Conservation (phyloP, 176 grass and related monocot species). For the Coix lacrymajobi region DNA sequence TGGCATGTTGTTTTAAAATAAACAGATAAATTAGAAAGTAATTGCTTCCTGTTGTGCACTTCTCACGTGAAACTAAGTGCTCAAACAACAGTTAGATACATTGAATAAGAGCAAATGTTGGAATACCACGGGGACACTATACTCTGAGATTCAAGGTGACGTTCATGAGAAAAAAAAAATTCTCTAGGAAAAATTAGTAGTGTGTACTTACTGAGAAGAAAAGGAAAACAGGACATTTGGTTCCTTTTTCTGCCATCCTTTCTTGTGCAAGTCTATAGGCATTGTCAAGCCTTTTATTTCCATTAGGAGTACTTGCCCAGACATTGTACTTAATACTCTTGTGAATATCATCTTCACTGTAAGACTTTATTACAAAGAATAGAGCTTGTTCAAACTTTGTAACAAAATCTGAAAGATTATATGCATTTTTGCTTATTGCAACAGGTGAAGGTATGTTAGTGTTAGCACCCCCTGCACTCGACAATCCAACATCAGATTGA, state of each 20-base stretch:
- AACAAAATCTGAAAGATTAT: constrained; percentile 66
- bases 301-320: constrained; percentile 93
- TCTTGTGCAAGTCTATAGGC: constrained; percentile 75
- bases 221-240: constrained; percentile 73
- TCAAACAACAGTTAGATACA: background rate
- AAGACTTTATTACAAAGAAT: constrained; percentile 98
- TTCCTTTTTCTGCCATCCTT: constrained; percentile 62
- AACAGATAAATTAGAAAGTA: constrained; percentile 1
- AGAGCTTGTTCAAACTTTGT: constrained; percentile 76
- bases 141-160: background rate
- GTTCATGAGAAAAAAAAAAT: background rate
- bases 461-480: constrained; percentile 7
- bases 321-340: constrained; percentile 98
- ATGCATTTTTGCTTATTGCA: constrained; percentile 45
- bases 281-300: constrained; percentile 92
- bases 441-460: constrained; percentile 19
- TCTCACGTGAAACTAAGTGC: background rate
- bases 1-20: background rate
- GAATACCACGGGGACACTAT: background rate
- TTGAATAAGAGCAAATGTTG: background rate
- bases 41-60: background rate
- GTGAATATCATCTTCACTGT: constrained; percentile 97
- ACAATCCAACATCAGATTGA: constrained; percentile 17
- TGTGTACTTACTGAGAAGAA: constrained; percentile 86
- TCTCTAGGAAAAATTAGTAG: background rate